Evolutionary conservation across 108 stramenopile species (phyloP).

Genomic region (Pseudonitzschia multistriata): DNA sequence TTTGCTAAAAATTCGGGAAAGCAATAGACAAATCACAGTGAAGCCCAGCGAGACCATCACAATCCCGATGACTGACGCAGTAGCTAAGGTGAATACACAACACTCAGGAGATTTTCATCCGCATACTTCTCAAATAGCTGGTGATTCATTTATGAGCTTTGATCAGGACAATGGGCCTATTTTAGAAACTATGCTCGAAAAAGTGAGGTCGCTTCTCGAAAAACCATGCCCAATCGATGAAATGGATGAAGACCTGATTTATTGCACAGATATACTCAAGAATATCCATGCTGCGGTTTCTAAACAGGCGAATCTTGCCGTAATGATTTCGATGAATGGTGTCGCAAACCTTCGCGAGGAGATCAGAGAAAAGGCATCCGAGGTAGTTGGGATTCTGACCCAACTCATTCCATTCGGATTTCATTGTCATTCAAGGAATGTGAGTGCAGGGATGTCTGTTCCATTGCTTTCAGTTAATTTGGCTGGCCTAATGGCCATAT

Average conservation of each 20-base stretch:
- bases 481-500: constrained; percentile 56
- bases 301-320: constrained; percentile 29
- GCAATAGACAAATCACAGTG: constrained; percentile 9
- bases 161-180: neutral
- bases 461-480: constrained; percentile 62
- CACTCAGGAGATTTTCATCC: neutral
- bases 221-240: constrained; percentile 29
- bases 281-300: constrained; percentile 48
- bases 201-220: constrained; percentile 26
- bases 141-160: neutral
- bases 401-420: constrained; percentile 66
- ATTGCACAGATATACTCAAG: constrained; percentile 41
- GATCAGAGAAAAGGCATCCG: constrained; percentile 28
- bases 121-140: neutral
- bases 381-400: constrained; percentile 38
- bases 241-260: constrained; percentile 32
- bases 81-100: neutral
- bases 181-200: constrained; percentile 19
- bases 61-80: neutral
- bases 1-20: constrained; percentile 51
- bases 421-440: constrained; percentile 23
- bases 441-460: constrained; percentile 50
- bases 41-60: neutral
- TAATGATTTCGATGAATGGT: constrained; percentile 4
- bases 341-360: constrained; percentile 26